Base-by-base conservation (phyloP, 2,329 filamentous ascomycete species). In the Fusarium sp. region DNA sequence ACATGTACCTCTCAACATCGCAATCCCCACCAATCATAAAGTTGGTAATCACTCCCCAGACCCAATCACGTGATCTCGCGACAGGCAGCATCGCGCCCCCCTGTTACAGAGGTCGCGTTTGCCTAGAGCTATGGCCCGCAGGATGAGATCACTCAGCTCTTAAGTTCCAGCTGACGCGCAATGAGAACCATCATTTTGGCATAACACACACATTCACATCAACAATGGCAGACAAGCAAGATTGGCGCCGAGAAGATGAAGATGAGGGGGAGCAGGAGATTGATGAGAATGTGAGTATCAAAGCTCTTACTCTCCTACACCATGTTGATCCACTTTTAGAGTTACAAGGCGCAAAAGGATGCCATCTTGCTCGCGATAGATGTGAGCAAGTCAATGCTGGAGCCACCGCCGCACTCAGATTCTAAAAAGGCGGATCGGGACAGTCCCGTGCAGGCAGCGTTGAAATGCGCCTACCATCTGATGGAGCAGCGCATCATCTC, bases 401-500 rank as follows among this genome's bases (percentile, higher is more conserved):
- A 86, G 76, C 85, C 86, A 48, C 94, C 94, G 25, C 88, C 91
- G 4, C 84, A 87, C 4, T 88, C 88, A 8, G 88, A 90, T 70
- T 89, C 92, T 60, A 97, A 94, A 84, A 96, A 95, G 82, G 90
- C 91, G 50, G 93, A 94, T 74, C 91, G 87, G 67, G 94, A 96
- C 78, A 95, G 93, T 52, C 92, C 96, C 5, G 88, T 95, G 1
- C 88, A 92, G 62, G 95, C 96, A 18, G 95, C 97, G 5, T 85
- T 99, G 59, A 98, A 98, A 87, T 98, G 95, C 78, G 97, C 96
- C 67, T 97, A 97, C 80, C 91, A 95, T 80, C 87, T 99, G 63
- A 98, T 99, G 94, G 95, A 98, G 84, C 96, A 98, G 85, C 94
- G 97, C 77, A 98, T 99, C 83, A 98, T 99, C 78, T 96, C 96